Conservation (phyloP, 768 basidiomycete species). For the Mycena floridula region DNA sequence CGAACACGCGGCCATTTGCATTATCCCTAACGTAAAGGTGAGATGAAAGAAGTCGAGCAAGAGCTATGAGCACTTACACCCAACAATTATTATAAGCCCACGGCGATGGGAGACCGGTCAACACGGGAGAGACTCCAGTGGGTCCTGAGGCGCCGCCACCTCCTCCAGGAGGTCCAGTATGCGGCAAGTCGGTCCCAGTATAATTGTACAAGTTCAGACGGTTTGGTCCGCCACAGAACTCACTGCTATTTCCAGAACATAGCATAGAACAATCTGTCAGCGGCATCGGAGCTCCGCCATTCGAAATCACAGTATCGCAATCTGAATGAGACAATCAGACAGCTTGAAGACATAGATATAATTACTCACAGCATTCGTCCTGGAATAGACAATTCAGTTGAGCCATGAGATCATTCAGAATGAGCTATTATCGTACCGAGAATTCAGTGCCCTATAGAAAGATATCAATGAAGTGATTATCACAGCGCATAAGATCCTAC, state of each 20-base stretch:
- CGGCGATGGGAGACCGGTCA: conserved; percentile 40
- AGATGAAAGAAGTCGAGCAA: not conserved
- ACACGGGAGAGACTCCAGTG: conserved; percentile 39
- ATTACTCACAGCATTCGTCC: conserved; percentile 48
- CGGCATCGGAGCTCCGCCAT: conserved; percentile 38
- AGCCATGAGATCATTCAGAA: too few species aligned
- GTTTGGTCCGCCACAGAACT: conserved; percentile 72
- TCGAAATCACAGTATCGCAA: conserved; percentile 40
- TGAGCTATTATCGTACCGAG: too few species aligned
- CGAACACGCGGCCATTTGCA: conserved; percentile 50
- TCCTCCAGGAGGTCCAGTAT: conserved; percentile 14
- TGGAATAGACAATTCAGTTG: conserved; percentile 38
- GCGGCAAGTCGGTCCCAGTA: conserved; percentile 51
- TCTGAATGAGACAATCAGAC: conserved; percentile 23
- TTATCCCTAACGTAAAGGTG: conserved; percentile 40
- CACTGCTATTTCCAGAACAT: conserved; percentile 22
- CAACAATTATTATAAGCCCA: conserved; percentile 65
- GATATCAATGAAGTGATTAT: too few species aligned
- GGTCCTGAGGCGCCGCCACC: conserved; percentile 29
- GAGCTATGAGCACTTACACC: conserved; percentile 36
- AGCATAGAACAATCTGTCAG: conserved; percentile 56
- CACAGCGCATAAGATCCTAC: conserved; percentile 14
- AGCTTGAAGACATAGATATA: not conserved
- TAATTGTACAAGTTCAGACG: conserved; percentile 64
- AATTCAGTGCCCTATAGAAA: too few species aligned